phyloP scores from a whole-genome alignment of 805 yeast genomes.

The Schizosaccharomyces cryophilus region DNA sequence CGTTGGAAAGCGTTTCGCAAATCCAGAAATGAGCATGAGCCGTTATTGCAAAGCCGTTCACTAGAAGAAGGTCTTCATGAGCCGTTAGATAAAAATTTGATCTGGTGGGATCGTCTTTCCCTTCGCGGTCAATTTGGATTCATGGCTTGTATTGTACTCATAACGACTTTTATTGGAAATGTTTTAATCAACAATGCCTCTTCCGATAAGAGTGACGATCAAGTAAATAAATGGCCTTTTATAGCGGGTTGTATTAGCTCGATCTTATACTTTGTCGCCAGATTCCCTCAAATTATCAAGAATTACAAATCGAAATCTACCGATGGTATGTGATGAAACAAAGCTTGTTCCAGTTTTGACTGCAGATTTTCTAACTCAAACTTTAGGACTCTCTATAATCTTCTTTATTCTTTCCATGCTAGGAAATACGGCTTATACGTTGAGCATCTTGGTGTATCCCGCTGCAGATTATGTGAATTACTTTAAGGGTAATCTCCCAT shows the following conservation, averaged over 20 bases:
- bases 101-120: neutral
- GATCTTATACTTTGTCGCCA: constrained; percentile 41
- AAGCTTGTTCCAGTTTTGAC: neutral
- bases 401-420: constrained; percentile 50
- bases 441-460: constrained; percentile 32
- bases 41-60: neutral
- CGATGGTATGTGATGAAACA: constrained; percentile 38
- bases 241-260: constrained; percentile 41
- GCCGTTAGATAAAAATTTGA: neutral
- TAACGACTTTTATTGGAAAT: neutral
- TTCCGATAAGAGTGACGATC: neutral
- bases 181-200: neutral
- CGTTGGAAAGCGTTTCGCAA: constrained; percentile 16
- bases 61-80: neutral
- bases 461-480: constrained; percentile 25
- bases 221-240: neutral
- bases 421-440: constrained; percentile 55
- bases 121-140: neutral
- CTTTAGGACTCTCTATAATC: constrained; percentile 41
- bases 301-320: constrained; percentile 74
- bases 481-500: constrained; percentile 36
- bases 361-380: neutral
- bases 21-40: neutral
- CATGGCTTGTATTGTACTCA: neutral
- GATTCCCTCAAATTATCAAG: constrained; percentile 74